Evolutionary conservation across 2,329 filamentous ascomycete genomes (phyloP).

Genomic region (Xylariaceae sp.): DNA sequence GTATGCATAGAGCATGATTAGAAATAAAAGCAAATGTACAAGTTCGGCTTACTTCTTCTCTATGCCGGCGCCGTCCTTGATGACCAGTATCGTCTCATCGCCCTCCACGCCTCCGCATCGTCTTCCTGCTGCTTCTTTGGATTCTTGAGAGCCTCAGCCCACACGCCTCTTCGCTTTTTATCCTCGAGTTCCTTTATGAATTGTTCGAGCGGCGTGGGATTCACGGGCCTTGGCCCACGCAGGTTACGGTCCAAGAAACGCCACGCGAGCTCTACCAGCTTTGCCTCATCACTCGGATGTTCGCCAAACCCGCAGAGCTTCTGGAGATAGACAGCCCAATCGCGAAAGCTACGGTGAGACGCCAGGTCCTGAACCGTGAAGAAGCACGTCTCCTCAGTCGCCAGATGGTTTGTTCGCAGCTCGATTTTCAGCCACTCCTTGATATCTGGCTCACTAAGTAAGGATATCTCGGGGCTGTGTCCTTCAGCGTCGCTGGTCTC

Average conservation of each 20-base stretch:
- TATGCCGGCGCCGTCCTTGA: slow-evolving; percentile 23
- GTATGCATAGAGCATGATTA: background rate
- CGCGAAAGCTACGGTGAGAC: slow-evolving; percentile 25
- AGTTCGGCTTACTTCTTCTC: background rate
- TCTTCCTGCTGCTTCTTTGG: slow-evolving; percentile 30
- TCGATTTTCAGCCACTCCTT: slow-evolving; percentile 34
- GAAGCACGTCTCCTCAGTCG: slow-evolving; percentile 31
- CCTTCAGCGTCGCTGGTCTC: slow-evolving; percentile 19
- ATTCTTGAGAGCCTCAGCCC: slow-evolving; percentile 23
- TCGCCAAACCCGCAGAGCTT: slow-evolving; percentile 25
- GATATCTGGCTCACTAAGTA: slow-evolving; percentile 31
- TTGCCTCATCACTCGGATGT: slow-evolving; percentile 30
- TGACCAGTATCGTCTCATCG: slow-evolving; percentile 31
- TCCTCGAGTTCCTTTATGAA: slow-evolving; percentile 33
- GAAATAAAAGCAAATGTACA: background rate
- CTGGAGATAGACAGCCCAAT: slow-evolving; percentile 34
- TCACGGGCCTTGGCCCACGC: slow-evolving; percentile 27
- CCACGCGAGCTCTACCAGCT: slow-evolving; percentile 38
- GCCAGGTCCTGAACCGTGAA: slow-evolving; percentile 34
- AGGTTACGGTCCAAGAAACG: slow-evolving; percentile 37
- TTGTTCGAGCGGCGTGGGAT: slow-evolving; percentile 22
- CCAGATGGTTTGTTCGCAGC: slow-evolving; percentile 19
- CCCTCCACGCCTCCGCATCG: slow-evolving; percentile 31
- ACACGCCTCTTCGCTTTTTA: slow-evolving; percentile 23
- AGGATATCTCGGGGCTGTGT: slow-evolving; percentile 13